Percentiles rank a stretch among this genome's conserved stretches.
These are phyloP conservation scores for Paramarasmius palmivorus DNA, from an alignment of 1,284 basidiomycete species.

Conservation along the genomic window DNA sequence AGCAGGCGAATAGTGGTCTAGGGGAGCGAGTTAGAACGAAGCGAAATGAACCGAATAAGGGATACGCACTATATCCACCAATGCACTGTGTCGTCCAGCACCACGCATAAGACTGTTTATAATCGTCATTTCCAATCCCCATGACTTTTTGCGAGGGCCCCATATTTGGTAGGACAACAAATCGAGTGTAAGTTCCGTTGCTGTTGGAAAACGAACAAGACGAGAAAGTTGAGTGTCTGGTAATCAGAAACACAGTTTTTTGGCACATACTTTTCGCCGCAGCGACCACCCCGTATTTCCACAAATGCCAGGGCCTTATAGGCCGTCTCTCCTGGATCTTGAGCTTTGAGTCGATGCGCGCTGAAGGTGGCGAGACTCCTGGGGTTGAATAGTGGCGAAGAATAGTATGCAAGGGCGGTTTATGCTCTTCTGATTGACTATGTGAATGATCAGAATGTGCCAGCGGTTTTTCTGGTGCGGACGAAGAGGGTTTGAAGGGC, in stretches of 20 bases:
- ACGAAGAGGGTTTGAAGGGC: constrained; percentile 2
- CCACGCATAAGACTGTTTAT: constrained; percentile 86
- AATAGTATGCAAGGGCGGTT: constrained; percentile 26
- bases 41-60: not conserved
- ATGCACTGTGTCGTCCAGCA: constrained; percentile 77
- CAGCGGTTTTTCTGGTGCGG: not conserved
- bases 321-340: constrained; percentile 54
- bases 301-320: constrained; percentile 63
- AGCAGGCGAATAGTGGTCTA: constrained; percentile 76
- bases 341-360: constrained; percentile 65
- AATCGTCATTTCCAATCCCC: constrained; percentile 89
- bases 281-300: constrained; percentile 66
- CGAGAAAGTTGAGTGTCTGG: not conserved
- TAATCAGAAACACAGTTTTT: not conserved
- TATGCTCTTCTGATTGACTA: not conserved
- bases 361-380: constrained; percentile 64
- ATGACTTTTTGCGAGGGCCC: constrained; percentile 83
- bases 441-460: not conserved
- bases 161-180: constrained; percentile 72
- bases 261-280: constrained; percentile 60
- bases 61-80: constrained; percentile 79
- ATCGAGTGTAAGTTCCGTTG: constrained; percentile 67
- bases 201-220: constrained; percentile 42
- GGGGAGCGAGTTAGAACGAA: constrained; percentile 10
- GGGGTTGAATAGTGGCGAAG: constrained; percentile 67